phyloP scores from a whole-genome alignment of 148 eudicot genomes.

The Linanthus parryae region DNA sequence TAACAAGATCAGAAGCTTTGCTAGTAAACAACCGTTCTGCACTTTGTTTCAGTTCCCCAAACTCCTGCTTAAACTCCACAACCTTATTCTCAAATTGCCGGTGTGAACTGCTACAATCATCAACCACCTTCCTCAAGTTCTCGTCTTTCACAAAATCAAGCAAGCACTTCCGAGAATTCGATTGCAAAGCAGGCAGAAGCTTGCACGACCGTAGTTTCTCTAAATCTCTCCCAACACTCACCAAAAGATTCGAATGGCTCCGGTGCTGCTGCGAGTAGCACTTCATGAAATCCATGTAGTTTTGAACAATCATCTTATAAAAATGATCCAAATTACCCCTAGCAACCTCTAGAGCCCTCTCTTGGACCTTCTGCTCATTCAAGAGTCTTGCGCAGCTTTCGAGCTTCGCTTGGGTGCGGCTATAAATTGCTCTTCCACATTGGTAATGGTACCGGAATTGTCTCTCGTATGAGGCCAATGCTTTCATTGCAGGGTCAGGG shows the following conservation, averaged over 20 bases:
- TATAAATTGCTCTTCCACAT: conserved; percentile 59
- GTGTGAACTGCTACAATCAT: conserved; percentile 63
- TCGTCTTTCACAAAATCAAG: conserved; percentile 87
- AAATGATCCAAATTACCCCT: conserved; percentile 66
- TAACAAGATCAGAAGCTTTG: conserved; percentile 49
- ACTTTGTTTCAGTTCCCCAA: conserved; percentile 64
- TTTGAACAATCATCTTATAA: conserved; percentile 64
- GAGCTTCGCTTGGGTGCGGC: conserved; percentile 34
- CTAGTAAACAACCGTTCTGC: conserved; percentile 67
- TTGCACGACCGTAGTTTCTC: conserved; percentile 64
- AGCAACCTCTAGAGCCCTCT: conserved; percentile 85
- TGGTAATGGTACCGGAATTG: conserved; percentile 83
- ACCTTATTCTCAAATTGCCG: conserved; percentile 81
- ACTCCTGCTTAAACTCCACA: conserved; percentile 71
- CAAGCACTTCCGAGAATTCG: conserved; percentile 52
- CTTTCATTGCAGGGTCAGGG: conserved; percentile 81
- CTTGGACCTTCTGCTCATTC: conserved; percentile 80
- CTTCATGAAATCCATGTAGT: conserved; percentile 63
- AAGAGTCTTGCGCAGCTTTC: conserved; percentile 52
- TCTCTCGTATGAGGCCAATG: conserved; percentile 82
- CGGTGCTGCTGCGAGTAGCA: conserved; percentile 59
- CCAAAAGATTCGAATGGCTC: conserved; percentile 54
- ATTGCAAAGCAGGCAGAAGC: conserved; percentile 58
- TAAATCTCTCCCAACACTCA: conserved; percentile 53
- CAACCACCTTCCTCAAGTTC: conserved; percentile 55